A percentile compares a stretch with the other conserved stretches of the same genome.
Conservation (phyloP, 2,329 filamentous ascomycete species). For the Sarocladiaceae sp. region DNA sequence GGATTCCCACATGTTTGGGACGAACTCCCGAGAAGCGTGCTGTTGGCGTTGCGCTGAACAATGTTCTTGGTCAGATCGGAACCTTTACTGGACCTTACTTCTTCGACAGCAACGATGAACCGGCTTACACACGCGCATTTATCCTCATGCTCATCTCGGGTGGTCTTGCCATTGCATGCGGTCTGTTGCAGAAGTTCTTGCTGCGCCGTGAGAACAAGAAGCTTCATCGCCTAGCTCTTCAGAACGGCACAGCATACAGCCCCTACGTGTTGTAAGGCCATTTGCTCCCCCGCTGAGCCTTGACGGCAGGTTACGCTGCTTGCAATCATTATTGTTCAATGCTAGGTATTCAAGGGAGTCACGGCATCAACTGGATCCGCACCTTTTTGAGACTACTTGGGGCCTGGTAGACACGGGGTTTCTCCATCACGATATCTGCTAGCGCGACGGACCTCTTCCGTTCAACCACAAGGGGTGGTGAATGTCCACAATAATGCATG, state of each 20-base stretch:
- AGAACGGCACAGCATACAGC: background rate
- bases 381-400: too few species aligned
- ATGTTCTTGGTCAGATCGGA: slow-evolving; percentile 31
- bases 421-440: too few species aligned
- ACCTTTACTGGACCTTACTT: slow-evolving; percentile 37
- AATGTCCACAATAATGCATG: too few species aligned
- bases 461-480: too few species aligned
- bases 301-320: too few species aligned
- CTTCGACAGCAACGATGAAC: slow-evolving; percentile 24
- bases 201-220: background rate
- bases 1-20: slow-evolving; percentile 27
- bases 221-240: background rate
- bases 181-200: background rate
- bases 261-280: background rate
- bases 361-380: too few species aligned
- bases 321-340: too few species aligned
- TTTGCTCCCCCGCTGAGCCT: too few species aligned
- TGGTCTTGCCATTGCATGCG: background rate
- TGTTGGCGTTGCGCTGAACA: slow-evolving; percentile 28
- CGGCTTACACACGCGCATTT: slow-evolving; percentile 24
- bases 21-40: slow-evolving; percentile 35
- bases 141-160: slow-evolving; percentile 15
- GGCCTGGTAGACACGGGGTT: too few species aligned
- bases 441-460: too few species aligned
- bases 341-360: too few species aligned